These are phyloP conservation scores for Bipolaris sorokiniana DNA, from an alignment of 2,329 filamentous ascomycete species.

Conservation along the genomic window DNA sequence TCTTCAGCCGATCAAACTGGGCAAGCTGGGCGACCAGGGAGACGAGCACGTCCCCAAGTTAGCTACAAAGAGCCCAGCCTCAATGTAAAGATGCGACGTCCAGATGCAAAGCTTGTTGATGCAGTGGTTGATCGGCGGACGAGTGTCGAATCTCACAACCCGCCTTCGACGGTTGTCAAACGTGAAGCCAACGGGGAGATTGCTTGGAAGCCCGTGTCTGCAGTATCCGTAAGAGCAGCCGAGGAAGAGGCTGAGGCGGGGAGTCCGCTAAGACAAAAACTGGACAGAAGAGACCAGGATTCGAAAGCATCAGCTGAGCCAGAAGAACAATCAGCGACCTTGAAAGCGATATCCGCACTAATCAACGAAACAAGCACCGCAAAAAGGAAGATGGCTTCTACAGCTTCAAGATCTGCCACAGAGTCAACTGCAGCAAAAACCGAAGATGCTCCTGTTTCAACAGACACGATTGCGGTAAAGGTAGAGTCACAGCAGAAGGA, in stretches of 20 bases:
- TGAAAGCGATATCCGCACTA: slow-evolving; percentile 44
- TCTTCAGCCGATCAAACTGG: slow-evolving; percentile 42
- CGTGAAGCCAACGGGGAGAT: slow-evolving; percentile 33
- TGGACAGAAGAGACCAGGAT: slow-evolving; percentile 32
- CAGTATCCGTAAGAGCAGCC: slow-evolving; percentile 19
- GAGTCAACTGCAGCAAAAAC: slow-evolving; percentile 12
- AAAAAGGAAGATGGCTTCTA: slow-evolving; percentile 27
- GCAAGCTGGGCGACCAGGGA: slow-evolving; percentile 49
- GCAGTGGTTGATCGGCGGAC: slow-evolving; percentile 47
- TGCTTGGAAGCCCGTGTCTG: slow-evolving; percentile 38
- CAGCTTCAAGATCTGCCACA: slow-evolving; percentile 2
- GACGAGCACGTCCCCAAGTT: slow-evolving; percentile 55
- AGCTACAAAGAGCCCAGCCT: slow-evolving; percentile 59
- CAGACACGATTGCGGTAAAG: slow-evolving; percentile 11
- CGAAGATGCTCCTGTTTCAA: slow-evolving; percentile 2
- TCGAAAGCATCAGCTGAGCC: slow-evolving; percentile 26
- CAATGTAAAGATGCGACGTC: slow-evolving; percentile 57
- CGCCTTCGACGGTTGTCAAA: slow-evolving; percentile 36
- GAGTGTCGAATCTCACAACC: slow-evolving; percentile 33
- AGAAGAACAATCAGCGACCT: slow-evolving; percentile 35
- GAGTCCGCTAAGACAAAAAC: slow-evolving; percentile 48
- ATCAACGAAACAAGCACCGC: slow-evolving; percentile 39
- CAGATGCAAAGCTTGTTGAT: slow-evolving; percentile 55
- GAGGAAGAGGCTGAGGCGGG: slow-evolving; percentile 40
- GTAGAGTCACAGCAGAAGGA: slow-evolving; percentile 29